phyloP scores from a whole-genome alignment of 495 filamentous ascomycete species.

The Hyphodiscus hymeniophilus region DNA sequence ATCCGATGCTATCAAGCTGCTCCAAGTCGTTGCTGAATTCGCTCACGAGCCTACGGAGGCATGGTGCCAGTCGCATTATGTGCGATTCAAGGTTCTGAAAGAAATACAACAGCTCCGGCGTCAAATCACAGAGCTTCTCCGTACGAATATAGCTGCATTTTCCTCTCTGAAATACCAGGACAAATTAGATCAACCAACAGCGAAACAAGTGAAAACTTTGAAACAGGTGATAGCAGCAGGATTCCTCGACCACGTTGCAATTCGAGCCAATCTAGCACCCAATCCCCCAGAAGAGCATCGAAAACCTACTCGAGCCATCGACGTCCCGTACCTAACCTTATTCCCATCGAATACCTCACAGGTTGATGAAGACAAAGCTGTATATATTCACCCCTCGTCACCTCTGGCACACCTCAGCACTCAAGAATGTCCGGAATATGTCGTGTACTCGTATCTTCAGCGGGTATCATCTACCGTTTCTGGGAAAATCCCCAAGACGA shows the following conservation, averaged over 20 bases:
- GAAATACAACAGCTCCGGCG: constrained; percentile 75
- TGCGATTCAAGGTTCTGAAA: constrained; percentile 74
- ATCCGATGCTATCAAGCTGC: constrained; percentile 82
- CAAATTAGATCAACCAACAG: constrained; percentile 59
- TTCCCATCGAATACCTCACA: constrained; percentile 52
- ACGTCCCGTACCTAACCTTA: constrained; percentile 86
- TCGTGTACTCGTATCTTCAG: constrained; percentile 83
- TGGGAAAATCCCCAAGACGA: constrained; percentile 58
- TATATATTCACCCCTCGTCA: constrained; percentile 50
- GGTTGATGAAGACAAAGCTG: constrained; percentile 28
- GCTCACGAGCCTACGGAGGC: constrained; percentile 54
- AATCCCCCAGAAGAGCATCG: constrained; percentile 59
- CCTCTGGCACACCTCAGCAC: constrained; percentile 61
- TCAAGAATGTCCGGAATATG: constrained; percentile 68
- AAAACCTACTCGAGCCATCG: constrained; percentile 71
- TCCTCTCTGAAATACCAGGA: constrained; percentile 47
- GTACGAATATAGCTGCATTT: constrained; percentile 62
- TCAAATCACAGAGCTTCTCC: constrained; percentile 76
- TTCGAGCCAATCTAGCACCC: constrained; percentile 79
- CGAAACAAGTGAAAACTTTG: constrained; percentile 68
- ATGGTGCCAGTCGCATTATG: constrained; percentile 77
- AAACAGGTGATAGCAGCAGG: constrained; percentile 88
- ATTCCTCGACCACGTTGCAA: constrained; percentile 93
- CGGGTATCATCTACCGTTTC: constrained; percentile 46
- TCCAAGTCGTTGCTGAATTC: constrained; percentile 81